A percentile compares a stretch with the other conserved stretches of the same genome.
phyloP scores from a whole-genome alignment of 257 asterid species.

The Lycium barbarum region DNA sequence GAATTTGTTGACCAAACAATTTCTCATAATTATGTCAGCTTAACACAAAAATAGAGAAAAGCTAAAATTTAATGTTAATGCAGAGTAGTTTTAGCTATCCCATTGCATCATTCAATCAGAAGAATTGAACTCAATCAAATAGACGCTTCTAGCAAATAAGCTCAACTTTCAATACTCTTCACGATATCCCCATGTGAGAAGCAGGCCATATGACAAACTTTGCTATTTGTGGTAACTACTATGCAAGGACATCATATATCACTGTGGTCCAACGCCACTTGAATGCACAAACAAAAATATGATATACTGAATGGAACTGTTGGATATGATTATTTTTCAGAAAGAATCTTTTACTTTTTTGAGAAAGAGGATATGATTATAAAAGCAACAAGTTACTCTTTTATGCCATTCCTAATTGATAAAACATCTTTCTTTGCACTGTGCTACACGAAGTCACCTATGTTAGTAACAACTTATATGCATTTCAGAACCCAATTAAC shows the following conservation, averaged over 20 bases:
- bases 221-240: background rate
- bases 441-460: background rate
- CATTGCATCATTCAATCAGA: background rate
- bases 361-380: background rate
- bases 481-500: background rate
- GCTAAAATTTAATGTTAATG: background rate
- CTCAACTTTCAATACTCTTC: background rate
- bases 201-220: background rate
- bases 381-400: background rate
- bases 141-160: background rate
- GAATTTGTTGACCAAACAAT: background rate
- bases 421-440: background rate
- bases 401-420: slow-evolving; percentile 2
- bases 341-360: background rate
- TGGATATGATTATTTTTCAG: background rate
- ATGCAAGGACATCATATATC: background rate
- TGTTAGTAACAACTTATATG: background rate
- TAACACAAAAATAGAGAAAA: background rate
- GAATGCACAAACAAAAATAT: background rate
- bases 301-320: background rate
- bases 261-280: background rate
- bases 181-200: background rate
- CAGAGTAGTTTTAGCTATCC: background rate
- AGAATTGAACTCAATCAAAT: background rate
- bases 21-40: background rate